phyloP scores from a whole-genome alignment of 2,329 filamentous ascomycete species.

The Penicillium sp. region DNA sequence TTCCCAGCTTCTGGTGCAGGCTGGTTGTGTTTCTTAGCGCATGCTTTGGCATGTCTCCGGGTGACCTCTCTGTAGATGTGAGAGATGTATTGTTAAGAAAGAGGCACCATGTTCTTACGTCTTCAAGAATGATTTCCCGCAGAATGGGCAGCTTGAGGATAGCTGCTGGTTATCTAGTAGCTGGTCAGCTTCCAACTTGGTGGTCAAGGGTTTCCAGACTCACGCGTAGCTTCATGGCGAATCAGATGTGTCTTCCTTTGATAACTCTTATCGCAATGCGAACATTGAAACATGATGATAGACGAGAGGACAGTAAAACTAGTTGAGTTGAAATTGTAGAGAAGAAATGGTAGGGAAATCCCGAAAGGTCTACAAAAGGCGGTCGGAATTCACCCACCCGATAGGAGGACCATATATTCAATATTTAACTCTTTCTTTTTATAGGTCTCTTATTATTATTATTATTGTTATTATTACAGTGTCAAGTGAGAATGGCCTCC shows the following conservation, averaged over 20 bases:
- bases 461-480: slow-evolving; percentile 1
- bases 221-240: slow-evolving; percentile 29
- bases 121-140: slow-evolving; percentile 28
- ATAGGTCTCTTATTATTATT: slow-evolving; percentile 1
- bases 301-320: too few species aligned
- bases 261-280: slow-evolving; percentile 28
- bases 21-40: slow-evolving; percentile 28
- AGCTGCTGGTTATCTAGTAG: slow-evolving; percentile 21
- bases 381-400: neutral
- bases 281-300: slow-evolving; percentile 24
- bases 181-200: slow-evolving; percentile 4
- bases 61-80: slow-evolving; percentile 24
- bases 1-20: slow-evolving; percentile 25
- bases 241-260: slow-evolving; percentile 26
- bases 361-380: neutral
- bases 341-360: neutral
- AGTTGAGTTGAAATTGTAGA: neutral
- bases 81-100: neutral
- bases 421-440: neutral
- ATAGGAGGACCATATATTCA: neutral
- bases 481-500: neutral
- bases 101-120: slow-evolving; percentile 10
- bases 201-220: neutral
- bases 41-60: slow-evolving; percentile 27
- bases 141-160: slow-evolving; percentile 26